A percentile compares a stretch with the other conserved stretches of the same genome.
phyloP scores from a whole-genome alignment of 2,329 filamentous ascomycete genomes.

The Cladosporium austrohemisphaericum region DNA sequence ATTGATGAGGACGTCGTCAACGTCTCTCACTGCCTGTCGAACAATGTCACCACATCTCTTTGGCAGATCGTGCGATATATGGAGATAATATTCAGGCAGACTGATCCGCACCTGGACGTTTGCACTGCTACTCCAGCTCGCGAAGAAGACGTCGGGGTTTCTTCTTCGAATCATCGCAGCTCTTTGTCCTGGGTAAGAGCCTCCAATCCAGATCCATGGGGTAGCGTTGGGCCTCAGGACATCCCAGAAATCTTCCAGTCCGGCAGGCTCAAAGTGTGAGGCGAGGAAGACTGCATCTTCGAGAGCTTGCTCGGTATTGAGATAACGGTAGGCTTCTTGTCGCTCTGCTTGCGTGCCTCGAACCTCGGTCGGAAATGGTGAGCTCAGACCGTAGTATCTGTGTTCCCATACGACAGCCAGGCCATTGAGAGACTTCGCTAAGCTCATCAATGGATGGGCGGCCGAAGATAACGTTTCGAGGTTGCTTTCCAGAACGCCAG shows the following conservation, averaged over 20 bases:
- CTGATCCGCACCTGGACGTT: conserved; percentile 19
- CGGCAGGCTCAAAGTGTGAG: conserved; percentile 20
- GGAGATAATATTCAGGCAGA: conserved; percentile 22
- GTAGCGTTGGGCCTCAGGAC: conserved; percentile 17
- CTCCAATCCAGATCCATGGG: conserved; percentile 25
- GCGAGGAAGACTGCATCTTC: conserved; percentile 25
- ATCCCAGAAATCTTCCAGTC: conserved; percentile 15
- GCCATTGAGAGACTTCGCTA: conserved; percentile 20
- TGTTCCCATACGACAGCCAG: conserved; percentile 23
- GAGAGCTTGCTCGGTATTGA: conserved; percentile 24
- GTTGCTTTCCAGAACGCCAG: conserved; percentile 3
- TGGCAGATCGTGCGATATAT: conserved; percentile 16
- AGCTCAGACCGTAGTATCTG: conserved; percentile 22
- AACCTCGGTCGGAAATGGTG: conserved; percentile 14
- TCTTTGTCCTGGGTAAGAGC: conserved; percentile 22
- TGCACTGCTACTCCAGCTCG: conserved; percentile 22
- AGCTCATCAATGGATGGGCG: conserved; percentile 17
- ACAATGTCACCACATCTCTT: conserved; percentile 20
- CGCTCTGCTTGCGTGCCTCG: conserved; percentile 18
- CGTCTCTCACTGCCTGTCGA: conserved; percentile 19
- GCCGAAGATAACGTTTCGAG: background rate
- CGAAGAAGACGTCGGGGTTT: conserved; percentile 24
- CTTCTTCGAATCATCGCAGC: conserved; percentile 21
- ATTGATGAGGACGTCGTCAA: conserved; percentile 20
- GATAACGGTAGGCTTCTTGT: conserved; percentile 21